A percentile compares a stretch with the other conserved stretches of the same genome.
Conservation (phyloP, 2,329 filamentous ascomycete genomes). For the Tolypocladium nubicola region DNA sequence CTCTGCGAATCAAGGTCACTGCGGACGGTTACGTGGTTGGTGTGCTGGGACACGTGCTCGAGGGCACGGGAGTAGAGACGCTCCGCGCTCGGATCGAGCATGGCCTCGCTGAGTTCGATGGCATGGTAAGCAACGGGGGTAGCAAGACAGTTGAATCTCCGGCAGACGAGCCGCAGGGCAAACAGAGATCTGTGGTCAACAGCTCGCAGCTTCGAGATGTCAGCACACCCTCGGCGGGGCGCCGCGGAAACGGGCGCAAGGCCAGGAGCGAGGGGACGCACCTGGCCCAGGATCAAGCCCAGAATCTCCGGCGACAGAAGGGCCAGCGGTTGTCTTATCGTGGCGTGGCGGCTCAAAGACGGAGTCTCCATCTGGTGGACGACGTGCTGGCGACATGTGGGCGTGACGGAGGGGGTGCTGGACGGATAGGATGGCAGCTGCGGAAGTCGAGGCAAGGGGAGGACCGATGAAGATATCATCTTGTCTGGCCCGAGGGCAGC, state of each 20-base stretch:
- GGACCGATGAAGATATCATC: neutral
- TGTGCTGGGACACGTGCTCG: constrained; percentile 24
- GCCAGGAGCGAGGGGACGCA: neutral
- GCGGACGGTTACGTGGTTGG: constrained; percentile 27
- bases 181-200: neutral
- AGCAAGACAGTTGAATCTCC: constrained; percentile 13
- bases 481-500: neutral
- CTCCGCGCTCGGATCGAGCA: constrained; percentile 24
- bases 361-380: neutral
- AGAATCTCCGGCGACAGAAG: neutral
- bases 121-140: constrained; percentile 31
- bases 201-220: neutral
- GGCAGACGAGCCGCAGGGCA: neutral
- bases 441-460: neutral
- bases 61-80: constrained; percentile 19
- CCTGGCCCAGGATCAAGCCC: neutral
- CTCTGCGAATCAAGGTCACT: constrained; percentile 28
- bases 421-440: neutral
- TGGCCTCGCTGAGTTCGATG: constrained; percentile 24
- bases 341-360: neutral
- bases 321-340: neutral
- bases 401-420: neutral
- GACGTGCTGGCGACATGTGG: neutral
- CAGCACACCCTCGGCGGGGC: neutral
- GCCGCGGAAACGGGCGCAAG: neutral